These are phyloP conservation scores for Chrysosphaeria jannelii DNA, from an alignment of 2,329 filamentous ascomycete genomes.

Conservation along the genomic window DNA sequence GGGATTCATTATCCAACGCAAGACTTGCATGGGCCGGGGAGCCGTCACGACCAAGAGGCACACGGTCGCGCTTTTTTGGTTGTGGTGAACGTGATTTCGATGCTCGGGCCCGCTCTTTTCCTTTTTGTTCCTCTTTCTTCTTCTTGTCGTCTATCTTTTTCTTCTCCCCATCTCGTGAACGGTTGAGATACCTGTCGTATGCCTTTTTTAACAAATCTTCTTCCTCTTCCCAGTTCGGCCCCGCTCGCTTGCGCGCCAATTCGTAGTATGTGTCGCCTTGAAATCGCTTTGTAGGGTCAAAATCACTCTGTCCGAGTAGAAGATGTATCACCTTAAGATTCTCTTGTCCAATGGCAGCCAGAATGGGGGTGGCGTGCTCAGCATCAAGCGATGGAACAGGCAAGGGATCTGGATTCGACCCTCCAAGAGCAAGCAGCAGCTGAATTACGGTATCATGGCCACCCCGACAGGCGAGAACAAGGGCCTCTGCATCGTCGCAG, in stretches of 20 bases:
- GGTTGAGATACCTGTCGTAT: conserved; percentile 27
- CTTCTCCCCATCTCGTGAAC: neutral
- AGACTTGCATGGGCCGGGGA: too few species aligned
- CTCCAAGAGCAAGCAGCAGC: conserved; percentile 38
- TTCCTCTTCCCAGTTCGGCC: conserved; percentile 76
- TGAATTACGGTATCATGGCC: conserved; percentile 74
- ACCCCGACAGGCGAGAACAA: conserved; percentile 74
- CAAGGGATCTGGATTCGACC: conserved; percentile 35
- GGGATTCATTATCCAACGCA: conserved; percentile 23
- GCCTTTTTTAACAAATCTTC: conserved; percentile 49
- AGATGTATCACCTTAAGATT: conserved; percentile 65
- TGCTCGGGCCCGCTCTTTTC: conserved; percentile 21
- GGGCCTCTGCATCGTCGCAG: conserved; percentile 49
- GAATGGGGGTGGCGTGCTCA: conserved; percentile 71
- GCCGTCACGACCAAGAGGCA: too few species aligned
- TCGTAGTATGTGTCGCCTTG: conserved; percentile 65
- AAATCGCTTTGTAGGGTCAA: conserved; percentile 55
- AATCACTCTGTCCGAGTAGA: conserved; percentile 42
- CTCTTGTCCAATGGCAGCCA: conserved; percentile 71
- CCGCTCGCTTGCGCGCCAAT: conserved; percentile 52
- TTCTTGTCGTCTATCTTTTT: neutral
- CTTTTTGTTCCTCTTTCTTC: conserved; percentile 2
- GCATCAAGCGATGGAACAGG: conserved; percentile 26
- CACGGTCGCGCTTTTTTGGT: conserved; percentile 18
- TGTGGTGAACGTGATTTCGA: conserved; percentile 17